Base-by-base conservation (phyloP, 371 early-diverging fungal species). In the Circinella minor region DNA sequence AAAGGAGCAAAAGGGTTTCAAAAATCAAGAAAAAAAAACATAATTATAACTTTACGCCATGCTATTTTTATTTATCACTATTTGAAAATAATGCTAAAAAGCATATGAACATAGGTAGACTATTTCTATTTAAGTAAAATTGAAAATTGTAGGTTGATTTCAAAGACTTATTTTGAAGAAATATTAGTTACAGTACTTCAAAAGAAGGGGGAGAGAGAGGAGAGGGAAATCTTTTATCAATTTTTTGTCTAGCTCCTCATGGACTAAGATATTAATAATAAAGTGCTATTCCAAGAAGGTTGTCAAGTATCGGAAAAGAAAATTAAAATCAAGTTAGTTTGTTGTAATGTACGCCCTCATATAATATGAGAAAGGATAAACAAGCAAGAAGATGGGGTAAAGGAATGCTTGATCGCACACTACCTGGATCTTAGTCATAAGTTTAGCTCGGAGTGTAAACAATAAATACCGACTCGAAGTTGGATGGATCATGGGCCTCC, bases 361-460 rank as follows among this genome's bases (percentile, higher is more conserved):
- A 27, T 27, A 27, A 27, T 27, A 27, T 27, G 27, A 27, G 27
- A 27, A 27, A 27, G 27, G 27, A 27, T 27, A 27, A 27, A 27
- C 27, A 27, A 27, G 27, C 27, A 43, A 43, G 34, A 61, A 37
- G 17, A 8, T 38, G 39, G 39, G 36, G 61, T 18, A 38, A 61
- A 51, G 15, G 51, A 34, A 14, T 2, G n/a, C 57, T 34, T 34
- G 57, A 57, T 57, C 57, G 57, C 57, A 57, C 57, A 57, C 57
- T 57, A 27, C 49, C 18, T 36, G 8, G n/a, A 27, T 34, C 54
- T 65, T 65, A 65, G 36, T 65, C 48, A 65, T 65, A 65, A 51
- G n/a, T 63, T 46, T 27, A 27, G 47, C 27, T 62, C 63, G 47
- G 63, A 39, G 27, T 36, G 47, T 46, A 39, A 63, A 63, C 43